These are phyloP conservation scores for Kurtzmaniella natalensis DNA, from an alignment of 1,139 yeast species.

Conservation along the genomic window DNA sequence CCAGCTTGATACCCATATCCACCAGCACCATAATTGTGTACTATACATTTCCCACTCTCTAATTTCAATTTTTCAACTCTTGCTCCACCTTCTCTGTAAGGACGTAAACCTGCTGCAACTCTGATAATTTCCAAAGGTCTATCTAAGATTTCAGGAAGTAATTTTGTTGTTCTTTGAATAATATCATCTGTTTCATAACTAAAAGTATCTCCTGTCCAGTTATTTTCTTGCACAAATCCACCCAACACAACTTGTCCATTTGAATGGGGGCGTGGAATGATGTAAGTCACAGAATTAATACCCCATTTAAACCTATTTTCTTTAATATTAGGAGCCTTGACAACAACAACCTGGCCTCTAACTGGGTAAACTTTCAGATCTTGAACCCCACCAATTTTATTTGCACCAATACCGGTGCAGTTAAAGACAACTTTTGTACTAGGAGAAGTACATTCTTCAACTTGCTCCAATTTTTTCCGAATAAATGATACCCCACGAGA, in stretches of 20 bases:
- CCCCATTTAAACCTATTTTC: slow-evolving; percentile 52
- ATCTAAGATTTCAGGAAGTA: slow-evolving; percentile 29
- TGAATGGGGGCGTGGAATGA: slow-evolving; percentile 65
- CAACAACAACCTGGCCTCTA: slow-evolving; percentile 66
- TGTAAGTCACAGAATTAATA: slow-evolving; percentile 51
- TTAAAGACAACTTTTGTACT: slow-evolving; percentile 52
- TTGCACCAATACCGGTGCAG: slow-evolving; percentile 67
- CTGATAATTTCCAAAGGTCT: slow-evolving; percentile 50
- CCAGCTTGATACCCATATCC: slow-evolving; percentile 46
- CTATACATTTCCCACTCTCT: slow-evolving; percentile 26
- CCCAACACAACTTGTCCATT: slow-evolving; percentile 62
- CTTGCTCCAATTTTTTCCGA: slow-evolving; percentile 9
- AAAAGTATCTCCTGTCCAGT: slow-evolving; percentile 55
- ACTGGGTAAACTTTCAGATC: slow-evolving; percentile 55
- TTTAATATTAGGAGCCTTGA: slow-evolving; percentile 52
- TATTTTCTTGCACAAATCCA: slow-evolving; percentile 57
- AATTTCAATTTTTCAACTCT: slow-evolving; percentile 51
- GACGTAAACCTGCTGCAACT: slow-evolving; percentile 66
- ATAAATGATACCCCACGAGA: slow-evolving; percentile 11
- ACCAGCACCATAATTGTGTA: slow-evolving; percentile 48
- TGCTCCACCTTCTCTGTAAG: slow-evolving; percentile 64
- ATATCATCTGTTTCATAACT: slow-evolving; percentile 54
- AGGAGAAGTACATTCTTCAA: slow-evolving; percentile 16
- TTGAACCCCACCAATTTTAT: slow-evolving; percentile 50
- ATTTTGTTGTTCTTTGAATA: slow-evolving; percentile 50